Evolutionary conservation across 176 grass and related monocot species (phyloP), one percentile per base, ranked within the genome.

Genomic region (Oryza longistaminata): DNA sequence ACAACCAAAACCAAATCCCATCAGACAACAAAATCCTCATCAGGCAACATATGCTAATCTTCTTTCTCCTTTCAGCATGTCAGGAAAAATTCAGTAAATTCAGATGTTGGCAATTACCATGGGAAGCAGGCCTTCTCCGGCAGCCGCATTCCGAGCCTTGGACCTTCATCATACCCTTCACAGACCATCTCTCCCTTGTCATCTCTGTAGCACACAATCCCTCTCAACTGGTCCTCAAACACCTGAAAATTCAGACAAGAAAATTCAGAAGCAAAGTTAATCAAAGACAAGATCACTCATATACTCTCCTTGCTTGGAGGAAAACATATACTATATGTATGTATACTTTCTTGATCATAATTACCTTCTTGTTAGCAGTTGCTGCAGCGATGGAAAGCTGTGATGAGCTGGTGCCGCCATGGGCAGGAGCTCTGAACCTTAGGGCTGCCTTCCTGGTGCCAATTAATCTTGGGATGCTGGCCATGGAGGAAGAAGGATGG

Each of bases 141-240:
- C 70, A 85, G 27, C 46, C 35, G 77, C 65, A 44, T 83, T 67
- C 84, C 84, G 17, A 89, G 80, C 77, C 92, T 73, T 0, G 90
- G 95, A 5, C 95, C 92, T 87, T 97, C 95, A 21, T 97, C 95
- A 42, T 90, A 94, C 29, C 95, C 95, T 83, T 97, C 95, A 37
- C 92, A 97, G 81, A 97, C 82, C 71, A 94, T 45, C 70, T 97
- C 95, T 27, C 92, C 95, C 27, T 84, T 88, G 65, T 88, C 95
- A 69, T 97, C 88, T 68, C 40, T 91, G 82, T 94, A 97, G 85
- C 95, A 97, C 27, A 94, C 82, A 11, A 97, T 89, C 37, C 95
- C 95, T 74, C 88, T 87, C 60, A 88, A 64, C 22, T 92, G 83
- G 69, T 97, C 95, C 85, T 97, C 92, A 70, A 92, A 97, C 42